These are phyloP conservation scores for Boletus reticulatus DNA, from an alignment of 768 basidiomycete species.

Conservation along the genomic window DNA sequence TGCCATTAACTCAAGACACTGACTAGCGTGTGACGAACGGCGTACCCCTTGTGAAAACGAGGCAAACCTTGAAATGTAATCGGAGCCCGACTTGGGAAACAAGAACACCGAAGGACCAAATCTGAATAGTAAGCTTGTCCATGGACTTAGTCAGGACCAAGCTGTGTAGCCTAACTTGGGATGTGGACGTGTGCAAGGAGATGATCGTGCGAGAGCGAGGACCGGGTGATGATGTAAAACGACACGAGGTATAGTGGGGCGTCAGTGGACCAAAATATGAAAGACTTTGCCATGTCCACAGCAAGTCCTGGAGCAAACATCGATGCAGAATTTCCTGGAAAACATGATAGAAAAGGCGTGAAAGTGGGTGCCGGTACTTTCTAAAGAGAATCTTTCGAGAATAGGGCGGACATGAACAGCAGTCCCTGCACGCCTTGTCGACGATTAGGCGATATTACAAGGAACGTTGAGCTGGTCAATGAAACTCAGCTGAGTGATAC, in stretches of 20 bases:
- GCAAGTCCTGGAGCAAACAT: constrained; percentile 13
- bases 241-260: constrained; percentile 17
- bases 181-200: constrained; percentile 9
- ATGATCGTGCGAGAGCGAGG: constrained; percentile 15
- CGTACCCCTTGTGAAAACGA: constrained; percentile 16
- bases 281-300: constrained; percentile 3
- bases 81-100: constrained; percentile 15
- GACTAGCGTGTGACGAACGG: constrained; percentile 15
- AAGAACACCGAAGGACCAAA: constrained; percentile 12
- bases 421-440: constrained; percentile 16
- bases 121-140: constrained; percentile 7
- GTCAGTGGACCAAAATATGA: constrained; percentile 14
- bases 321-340: constrained; percentile 10
- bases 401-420: constrained; percentile 30
- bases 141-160: constrained; percentile 22
- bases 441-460: constrained; percentile 27
- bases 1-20: constrained; percentile 2
- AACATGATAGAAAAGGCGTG: constrained; percentile 23
- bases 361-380: constrained; percentile 13
- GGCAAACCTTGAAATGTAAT: constrained; percentile 15
- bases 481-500: constrained; percentile 7
- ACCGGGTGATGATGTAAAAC: constrained; percentile 24
- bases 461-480: constrained; percentile 13
- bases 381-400: constrained; percentile 21
- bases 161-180: constrained; percentile 10